Conservation (phyloP, 208 protist species). For the Leishmania tropica region DNA sequence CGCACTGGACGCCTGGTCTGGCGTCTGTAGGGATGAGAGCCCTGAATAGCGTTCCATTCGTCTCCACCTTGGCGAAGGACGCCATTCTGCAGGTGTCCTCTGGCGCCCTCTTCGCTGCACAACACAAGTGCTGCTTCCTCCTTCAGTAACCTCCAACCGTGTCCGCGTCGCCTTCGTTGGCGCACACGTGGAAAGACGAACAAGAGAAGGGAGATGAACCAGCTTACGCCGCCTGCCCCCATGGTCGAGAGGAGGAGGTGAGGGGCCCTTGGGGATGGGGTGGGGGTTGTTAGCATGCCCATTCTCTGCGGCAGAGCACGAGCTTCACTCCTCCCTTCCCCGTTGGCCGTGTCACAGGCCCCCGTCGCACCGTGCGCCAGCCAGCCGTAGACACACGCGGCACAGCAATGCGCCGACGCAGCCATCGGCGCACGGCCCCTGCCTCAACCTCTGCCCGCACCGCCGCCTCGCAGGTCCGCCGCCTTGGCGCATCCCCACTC, state of each 20-base stretch:
- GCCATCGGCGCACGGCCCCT: neutral
- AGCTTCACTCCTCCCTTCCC: neutral
- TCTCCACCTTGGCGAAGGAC: conserved; percentile 79
- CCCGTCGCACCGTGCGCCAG: neutral
- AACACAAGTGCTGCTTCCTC: conserved; percentile 64
- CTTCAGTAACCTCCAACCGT: conserved; percentile 23
- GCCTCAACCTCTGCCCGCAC: neutral
- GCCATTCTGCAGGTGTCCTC: conserved; percentile 81
- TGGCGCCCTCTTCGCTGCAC: conserved; percentile 64
- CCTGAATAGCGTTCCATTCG: conserved; percentile 61
- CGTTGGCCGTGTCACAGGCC: neutral
- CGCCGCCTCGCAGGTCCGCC: no score
- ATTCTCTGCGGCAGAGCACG: neutral
- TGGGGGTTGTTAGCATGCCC: neutral
- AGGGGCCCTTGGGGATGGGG: neutral
- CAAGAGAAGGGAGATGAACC: neutral
- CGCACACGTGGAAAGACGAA: neutral
- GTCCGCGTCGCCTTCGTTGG: neutral
- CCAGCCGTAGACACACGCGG: neutral
- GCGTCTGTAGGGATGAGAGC: conserved; percentile 71
- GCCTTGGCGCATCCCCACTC: no score
- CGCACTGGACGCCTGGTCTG: conserved; percentile 49
- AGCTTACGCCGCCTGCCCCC: no score
- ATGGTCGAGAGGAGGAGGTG: no score
- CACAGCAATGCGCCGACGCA: neutral